Conservation (phyloP, 73 alveolate species). For the Symbiodinium natans region DNA sequence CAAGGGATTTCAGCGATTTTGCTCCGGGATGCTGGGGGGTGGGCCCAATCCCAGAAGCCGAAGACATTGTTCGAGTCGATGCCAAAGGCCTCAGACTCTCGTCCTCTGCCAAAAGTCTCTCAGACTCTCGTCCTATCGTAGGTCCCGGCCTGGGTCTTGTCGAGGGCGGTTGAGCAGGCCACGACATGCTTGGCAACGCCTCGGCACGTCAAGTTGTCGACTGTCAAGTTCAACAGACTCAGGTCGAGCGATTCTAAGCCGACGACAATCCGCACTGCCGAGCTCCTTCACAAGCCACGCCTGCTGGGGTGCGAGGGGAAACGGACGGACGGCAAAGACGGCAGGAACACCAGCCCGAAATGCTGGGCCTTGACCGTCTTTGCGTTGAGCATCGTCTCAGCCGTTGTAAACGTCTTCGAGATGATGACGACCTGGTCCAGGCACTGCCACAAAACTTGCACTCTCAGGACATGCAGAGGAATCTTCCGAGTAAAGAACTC, state of each 20-base stretch:
- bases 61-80: conserved; percentile 97
- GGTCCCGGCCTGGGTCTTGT: conserved; percentile 66
- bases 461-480: no score
- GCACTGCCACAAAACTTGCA: no score
- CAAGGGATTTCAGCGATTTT: no score
- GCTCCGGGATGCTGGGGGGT: no score
- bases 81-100: conserved; percentile 89
- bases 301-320: not conserved
- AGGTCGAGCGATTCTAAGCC: not conserved
- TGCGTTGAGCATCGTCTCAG: conserved; percentile 99
- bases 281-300: conserved; percentile 44
- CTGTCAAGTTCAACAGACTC: not conserved
- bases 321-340: not conserved
- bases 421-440: conserved; percentile 89
- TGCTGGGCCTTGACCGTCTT: conserved; percentile 95
- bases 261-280: conserved; percentile 7
- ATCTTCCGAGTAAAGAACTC: no score
- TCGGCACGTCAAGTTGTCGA: not conserved
- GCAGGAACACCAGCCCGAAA: no score
- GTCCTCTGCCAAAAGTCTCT: not conserved
- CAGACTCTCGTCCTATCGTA: not conserved
- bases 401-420: conserved; percentile 99
- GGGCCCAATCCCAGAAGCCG: conserved; percentile 98
- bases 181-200: conserved; percentile 90
- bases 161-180: conserved; percentile 92